Conservation (phyloP, 345 rosid species). For the Garcia nutans region DNA sequence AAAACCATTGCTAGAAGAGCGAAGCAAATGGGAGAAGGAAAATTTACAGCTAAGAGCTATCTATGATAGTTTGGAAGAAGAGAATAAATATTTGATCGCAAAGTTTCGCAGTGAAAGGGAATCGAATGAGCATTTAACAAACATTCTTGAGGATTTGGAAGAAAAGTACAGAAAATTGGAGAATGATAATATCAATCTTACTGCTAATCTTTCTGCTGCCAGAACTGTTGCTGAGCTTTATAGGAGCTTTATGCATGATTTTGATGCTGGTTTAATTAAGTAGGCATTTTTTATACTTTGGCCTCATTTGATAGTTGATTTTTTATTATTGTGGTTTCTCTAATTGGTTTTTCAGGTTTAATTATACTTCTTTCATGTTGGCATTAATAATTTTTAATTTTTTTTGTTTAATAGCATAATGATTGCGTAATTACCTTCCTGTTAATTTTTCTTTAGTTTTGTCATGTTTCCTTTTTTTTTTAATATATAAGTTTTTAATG, state of each 20-base stretch:
- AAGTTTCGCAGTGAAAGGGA: background rate
- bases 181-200: slow-evolving; percentile 13
- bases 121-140: background rate
- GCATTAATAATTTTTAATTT: too few species aligned
- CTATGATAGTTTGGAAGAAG: background rate
- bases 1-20: too few species aligned
- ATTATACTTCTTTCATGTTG: too few species aligned
- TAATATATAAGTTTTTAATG: too few species aligned
- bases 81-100: background rate
- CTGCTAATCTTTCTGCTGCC: slow-evolving; percentile 1
- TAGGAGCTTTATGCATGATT: background rate
- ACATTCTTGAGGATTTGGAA: background rate
- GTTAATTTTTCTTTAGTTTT: too few species aligned
- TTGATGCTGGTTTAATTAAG: background rate
- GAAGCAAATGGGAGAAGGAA: too few species aligned
- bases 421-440: too few species aligned
- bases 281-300: background rate
- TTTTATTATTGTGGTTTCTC: too few species aligned
- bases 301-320: background rate
- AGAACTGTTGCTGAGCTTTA: slow-evolving; percentile 6
- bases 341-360: too few species aligned
- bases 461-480: too few species aligned
- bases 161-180: slow-evolving; percentile 7
- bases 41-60: too few species aligned
- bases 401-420: too few species aligned